Percentiles rank a stretch among this genome's conserved stretches.
Evolutionary conservation across 2,329 filamentous ascomycete species (phyloP).

Genomic region (Cladosporium austrohemisphaericum): DNA sequence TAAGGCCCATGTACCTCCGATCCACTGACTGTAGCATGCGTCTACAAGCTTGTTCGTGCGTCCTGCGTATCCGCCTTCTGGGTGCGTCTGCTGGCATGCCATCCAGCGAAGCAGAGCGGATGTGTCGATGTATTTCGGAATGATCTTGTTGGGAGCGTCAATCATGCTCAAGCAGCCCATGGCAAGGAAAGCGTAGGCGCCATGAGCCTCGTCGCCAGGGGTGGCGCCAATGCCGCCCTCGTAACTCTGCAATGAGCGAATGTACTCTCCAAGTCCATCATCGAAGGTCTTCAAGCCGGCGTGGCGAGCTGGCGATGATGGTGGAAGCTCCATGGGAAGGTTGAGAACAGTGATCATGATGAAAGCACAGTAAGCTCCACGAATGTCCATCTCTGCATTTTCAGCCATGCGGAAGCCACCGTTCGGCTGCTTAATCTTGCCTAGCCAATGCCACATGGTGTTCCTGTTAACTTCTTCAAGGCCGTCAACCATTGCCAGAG

Average conservation of each 20-base stretch:
- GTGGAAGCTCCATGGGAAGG: constrained; percentile 74
- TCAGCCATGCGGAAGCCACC: constrained; percentile 87
- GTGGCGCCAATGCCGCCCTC: constrained; percentile 89
- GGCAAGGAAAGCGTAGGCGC: constrained; percentile 93
- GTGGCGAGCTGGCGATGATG: constrained; percentile 64
- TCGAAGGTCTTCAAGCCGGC: constrained; percentile 64
- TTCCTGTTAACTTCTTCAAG: constrained; percentile 73
- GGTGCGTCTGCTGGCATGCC: constrained; percentile 80
- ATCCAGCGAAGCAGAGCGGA: constrained; percentile 79
- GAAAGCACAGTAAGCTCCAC: constrained; percentile 88
- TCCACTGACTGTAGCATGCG: constrained; percentile 98
- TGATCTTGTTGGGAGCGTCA: constrained; percentile 69
- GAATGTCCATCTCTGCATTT: constrained; percentile 89
- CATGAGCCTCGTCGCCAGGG: constrained; percentile 87
- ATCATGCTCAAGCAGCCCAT: constrained; percentile 84
- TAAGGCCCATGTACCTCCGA: constrained; percentile 89
- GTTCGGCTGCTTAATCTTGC: constrained; percentile 75
- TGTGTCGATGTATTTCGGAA: constrained; percentile 74
- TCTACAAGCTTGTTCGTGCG: constrained; percentile 97
- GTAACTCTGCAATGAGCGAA: constrained; percentile 85
- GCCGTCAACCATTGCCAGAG: constrained; percentile 74
- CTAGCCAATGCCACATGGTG: constrained; percentile 88
- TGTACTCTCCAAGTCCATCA: constrained; percentile 72
- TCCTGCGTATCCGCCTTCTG: constrained; percentile 88
- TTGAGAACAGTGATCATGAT: constrained; percentile 79